Base-by-base conservation (phyloP, 225 moss, liverwort and hornwort species). In the Pleurozium schreberi region DNA sequence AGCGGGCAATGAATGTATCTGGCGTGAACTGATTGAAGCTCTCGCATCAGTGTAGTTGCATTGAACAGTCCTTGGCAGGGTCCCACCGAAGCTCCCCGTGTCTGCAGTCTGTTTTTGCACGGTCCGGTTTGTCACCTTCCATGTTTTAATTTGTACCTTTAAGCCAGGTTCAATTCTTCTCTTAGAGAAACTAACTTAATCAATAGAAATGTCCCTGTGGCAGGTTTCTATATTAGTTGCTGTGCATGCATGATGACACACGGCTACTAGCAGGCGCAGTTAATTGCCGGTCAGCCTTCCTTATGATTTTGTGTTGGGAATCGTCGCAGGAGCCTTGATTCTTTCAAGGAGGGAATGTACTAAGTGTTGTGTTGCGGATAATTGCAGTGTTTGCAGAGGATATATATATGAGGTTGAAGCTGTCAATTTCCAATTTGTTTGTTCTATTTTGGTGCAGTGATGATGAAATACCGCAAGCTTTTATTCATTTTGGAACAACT, bases 231-330 rank as follows among this genome's bases (percentile, higher is more conserved):
- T n/a, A n/a, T n/a, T n/a, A n/a, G n/a, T n/a, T 61, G 62, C 38
- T n/a, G 49, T 26, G 78, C n/a, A 57, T 28, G 50, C 61, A 27
- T 76, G 58, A 40, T 81, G 61, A 5, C 81, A 52, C 74, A 65
- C 73, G 78, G 69, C 53, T 77, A 87, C 69, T 67, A 27, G 42
- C 18, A 50, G 7, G n/a, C 61, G 84, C 90, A 92, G 92, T 26
- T 92, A n/a, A n/a, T n/a, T n/a, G 74, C 90, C 33, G 53, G 80
- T 80, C 86, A 31, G 73, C 84, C 60, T 92, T 88, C 90, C 86
- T 71, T 38, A 10, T 12, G 89, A 21, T 31, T 50, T 13, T 58
- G 42, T 83, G 76, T 47, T 40, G 19, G 67, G 36, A 85, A 40
- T 47, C 60, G 83, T 79, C 59, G 63, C 55, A 68, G 77, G 50